Base-by-base conservation (phyloP, 139 green algal genomes). In the Spirogloea muscicola region DNA sequence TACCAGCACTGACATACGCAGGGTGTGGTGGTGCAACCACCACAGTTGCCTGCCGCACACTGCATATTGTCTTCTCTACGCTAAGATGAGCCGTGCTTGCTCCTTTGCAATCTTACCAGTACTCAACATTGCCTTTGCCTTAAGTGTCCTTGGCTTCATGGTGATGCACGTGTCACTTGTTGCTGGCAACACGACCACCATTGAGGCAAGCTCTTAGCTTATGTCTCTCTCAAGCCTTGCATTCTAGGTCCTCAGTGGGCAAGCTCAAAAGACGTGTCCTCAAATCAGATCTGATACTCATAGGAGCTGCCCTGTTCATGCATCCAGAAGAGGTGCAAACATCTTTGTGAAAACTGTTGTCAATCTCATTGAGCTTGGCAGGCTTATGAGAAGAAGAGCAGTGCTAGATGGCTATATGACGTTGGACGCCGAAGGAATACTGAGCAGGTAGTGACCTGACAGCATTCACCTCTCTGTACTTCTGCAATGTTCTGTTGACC, bases 81-180 rank as follows among this genome's bases (percentile, higher is more conserved):
- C n/a, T n/a, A n/a, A n/a, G n/a, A n/a, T n/a, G n/a, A n/a, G n/a
- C n/a, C n/a, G n/a, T n/a, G n/a, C n/a, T n/a, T n/a, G n/a, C n/a
- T n/a, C n/a, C n/a, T n/a, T n/a, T n/a, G n/a, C n/a, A n/a, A n/a
- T n/a, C n/a, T n/a, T n/a, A n/a, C 37, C 71, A 66, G 58, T 87
- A 27, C 33, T 87, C 6, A 80, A 84, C 72, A 29, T 86, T 1
- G 83, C 83, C 7, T 87, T 87, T 40, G 57, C 74, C 3, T 29
- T 86, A 25, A 79, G 51, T 43, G 18, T 88, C 33, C 43, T 79
- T 27, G 81, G 82, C 1, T 88, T 88, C 46, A 59, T 88, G 10
- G 61, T 82, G 21, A 88, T 88, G 83, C 83, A 88, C 70, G 29
- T 41, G 18, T 76, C 63, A 29, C 71, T 88, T 9, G 71, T 86